These are phyloP conservation scores for Penicillium rolfsii DNA, from an alignment of 2,329 filamentous ascomycete species.

Conservation along the genomic window DNA sequence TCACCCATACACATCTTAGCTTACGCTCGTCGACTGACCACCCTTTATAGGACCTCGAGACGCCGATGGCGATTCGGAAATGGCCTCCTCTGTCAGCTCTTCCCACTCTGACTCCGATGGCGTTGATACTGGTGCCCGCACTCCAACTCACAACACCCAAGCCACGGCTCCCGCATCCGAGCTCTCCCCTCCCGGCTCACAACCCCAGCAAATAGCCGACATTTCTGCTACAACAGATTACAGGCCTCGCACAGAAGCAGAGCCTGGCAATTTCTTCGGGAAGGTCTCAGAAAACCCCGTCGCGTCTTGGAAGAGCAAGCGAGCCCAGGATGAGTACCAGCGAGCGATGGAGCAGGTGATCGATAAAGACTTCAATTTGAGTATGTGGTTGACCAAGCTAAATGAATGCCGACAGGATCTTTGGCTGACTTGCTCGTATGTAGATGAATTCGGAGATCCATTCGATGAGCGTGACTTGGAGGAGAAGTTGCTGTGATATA, in stretches of 20 bases:
- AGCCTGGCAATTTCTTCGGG: slow-evolving; percentile 7
- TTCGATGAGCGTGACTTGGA: slow-evolving; percentile 49
- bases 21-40: neutral
- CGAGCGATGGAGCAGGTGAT: slow-evolving; percentile 55
- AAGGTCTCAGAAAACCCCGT: slow-evolving; percentile 50
- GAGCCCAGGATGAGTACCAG: slow-evolving; percentile 59
- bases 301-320: slow-evolving; percentile 59
- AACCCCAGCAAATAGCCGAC: slow-evolving; percentile 36
- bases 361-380: slow-evolving; percentile 56
- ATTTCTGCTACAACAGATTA: slow-evolving; percentile 6
- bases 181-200: slow-evolving; percentile 60
- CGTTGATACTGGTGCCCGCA: slow-evolving; percentile 45
- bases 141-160: slow-evolving; percentile 40
- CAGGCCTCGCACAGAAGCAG: slow-evolving; percentile 11
- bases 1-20: neutral
- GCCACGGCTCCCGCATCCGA: slow-evolving; percentile 43
- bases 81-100: slow-evolving; percentile 54
- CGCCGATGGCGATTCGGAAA: slow-evolving; percentile 59
- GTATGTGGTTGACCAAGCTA: slow-evolving; percentile 36
- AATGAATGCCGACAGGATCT: neutral
- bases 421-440: slow-evolving; percentile 7
- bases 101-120: slow-evolving; percentile 46
- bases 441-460: slow-evolving; percentile 52
- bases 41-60: slow-evolving; percentile 41
- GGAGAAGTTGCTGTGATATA: slow-evolving; percentile 25